Evolutionary conservation across 441 rosid species (phyloP), one percentile per base, ranked within the genome.

Genomic region (Erodium trifolium): DNA sequence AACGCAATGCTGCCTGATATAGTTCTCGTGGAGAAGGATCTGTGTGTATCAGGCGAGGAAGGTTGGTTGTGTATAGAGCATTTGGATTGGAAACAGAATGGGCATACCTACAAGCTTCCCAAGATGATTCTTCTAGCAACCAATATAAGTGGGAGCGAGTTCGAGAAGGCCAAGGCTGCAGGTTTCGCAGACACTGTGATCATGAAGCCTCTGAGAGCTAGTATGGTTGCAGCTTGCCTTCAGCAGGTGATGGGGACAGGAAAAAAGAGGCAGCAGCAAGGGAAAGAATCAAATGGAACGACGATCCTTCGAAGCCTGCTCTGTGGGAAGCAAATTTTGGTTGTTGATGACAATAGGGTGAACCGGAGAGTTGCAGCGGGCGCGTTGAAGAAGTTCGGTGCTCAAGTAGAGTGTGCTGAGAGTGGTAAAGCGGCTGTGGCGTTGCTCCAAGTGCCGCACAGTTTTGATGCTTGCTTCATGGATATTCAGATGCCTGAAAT

Each of bases 401-500:
- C 99, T 59, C 74, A 78, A 57, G 96, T 91, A 2, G 96, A 86
- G 71, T 94, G 97, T 70, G 92, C 84, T 17, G 91, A 82, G 47
- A 90, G 96, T 67, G 99, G 97, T 64, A 82, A 87, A 81, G 86
- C 82, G 75, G 99, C 97, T 7, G 66, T 94, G 60, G 66, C 71
- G 27, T 71, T 86, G 83, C 99, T 94, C 77, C 82, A 85, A 70
- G 75, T 83, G 41, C 96, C 99, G 10, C 99, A 94, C 67, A 63
- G 4, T 65, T 91, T 88, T 23, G 96, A 94, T 80, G 99, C 99
- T 29, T 94, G 99, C 81, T 94, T 94, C 80, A 91, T 94, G 99
- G 97, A 94, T 67, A 88, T 91, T 73, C 99, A 94, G 71, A 94
- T 94, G 99, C 99, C 97, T 2, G 93, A 89, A 73, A 91, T 94